Percentiles rank a stretch among this genome's conserved stretches.
Evolutionary conservation across 1,139 yeast genomes (phyloP).

Genomic region (Taphrina flavorubra): DNA sequence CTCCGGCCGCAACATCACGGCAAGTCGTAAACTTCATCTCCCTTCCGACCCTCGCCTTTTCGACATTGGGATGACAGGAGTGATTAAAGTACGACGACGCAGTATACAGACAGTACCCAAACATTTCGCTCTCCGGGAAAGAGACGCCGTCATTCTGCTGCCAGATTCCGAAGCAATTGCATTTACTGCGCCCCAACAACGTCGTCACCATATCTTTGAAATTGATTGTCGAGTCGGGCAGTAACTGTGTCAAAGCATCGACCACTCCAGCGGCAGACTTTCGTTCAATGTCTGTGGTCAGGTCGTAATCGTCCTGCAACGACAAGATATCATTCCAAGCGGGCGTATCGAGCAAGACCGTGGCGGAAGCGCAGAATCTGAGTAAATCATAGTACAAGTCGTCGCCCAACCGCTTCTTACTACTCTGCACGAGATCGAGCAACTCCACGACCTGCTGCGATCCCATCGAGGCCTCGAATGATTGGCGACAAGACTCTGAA

Average conservation of each 20-base stretch:
- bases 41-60: constrained; percentile 52
- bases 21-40: constrained; percentile 48
- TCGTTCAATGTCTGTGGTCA: constrained; percentile 47
- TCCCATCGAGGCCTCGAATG: background rate
- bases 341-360: constrained; percentile 56
- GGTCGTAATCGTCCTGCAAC: constrained; percentile 51
- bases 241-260: constrained; percentile 47
- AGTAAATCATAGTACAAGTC: constrained; percentile 56
- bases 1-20: constrained; percentile 25
- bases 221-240: constrained; percentile 2
- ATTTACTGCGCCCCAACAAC: constrained; percentile 66
- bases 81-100: constrained; percentile 75
- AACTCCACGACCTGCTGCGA: background rate
- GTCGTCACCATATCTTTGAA: constrained; percentile 52
- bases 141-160: constrained; percentile 50
- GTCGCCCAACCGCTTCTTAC: constrained; percentile 5
- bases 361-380: constrained; percentile 61
- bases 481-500: constrained; percentile 18
- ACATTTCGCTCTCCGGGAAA: constrained; percentile 60
- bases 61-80: constrained; percentile 61
- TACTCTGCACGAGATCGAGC: background rate
- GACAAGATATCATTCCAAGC: constrained; percentile 50
- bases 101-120: constrained; percentile 71
- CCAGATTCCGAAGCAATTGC: constrained; percentile 82
- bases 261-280: constrained; percentile 46